Evolutionary conservation across 2,329 filamentous ascomycete genomes (phyloP), one percentile per base, ranked within the genome.

Genomic region (Fusarium luffae): DNA sequence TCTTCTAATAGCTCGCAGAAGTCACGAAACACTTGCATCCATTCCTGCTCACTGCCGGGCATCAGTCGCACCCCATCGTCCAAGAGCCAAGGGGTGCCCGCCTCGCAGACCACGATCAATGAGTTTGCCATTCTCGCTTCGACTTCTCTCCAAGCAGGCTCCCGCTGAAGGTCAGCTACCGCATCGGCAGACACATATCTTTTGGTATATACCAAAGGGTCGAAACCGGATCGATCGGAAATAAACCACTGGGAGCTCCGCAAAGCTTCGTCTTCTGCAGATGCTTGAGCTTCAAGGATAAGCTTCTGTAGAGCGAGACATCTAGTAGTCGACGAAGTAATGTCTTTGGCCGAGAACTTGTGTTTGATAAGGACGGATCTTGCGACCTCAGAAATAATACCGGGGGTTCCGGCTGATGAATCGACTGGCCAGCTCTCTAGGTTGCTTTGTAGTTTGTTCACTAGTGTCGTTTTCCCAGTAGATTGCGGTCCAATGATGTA

Each of bases 401-500:
- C 27, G 10, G 74, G 75, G 4, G 40, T 61, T 10, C 63, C 30
- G 9, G 63, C 56, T 14, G 54, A 49, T 14, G 32, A 27, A 18
- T 42, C 56, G 5, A 48, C 19, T 18, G 67, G 65, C 21, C 34
- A 59, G 32, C 59, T 40, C 11, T 61, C 48, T 54, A 80, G 73
- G 11, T 71, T 62, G 0, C 28, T 54, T 25, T 73, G 70, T 4
- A 84, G 73, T 2, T 76, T 76, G 40, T 78, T 75, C 57, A 81
- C 76, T 2, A 85, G 74, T 1, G 83, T 84, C 3, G 81, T 83
- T 66, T 84, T 84, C 40, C 83, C 82, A 2, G 81, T 84, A 46
- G 77, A 82, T 47, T 83, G 82, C 5, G 82, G 78, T 4, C 83
- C 82, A 30, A 83, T 75, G 40, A 84, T 79, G 71, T 83, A 84